Base-by-base conservation (phyloP, 2,329 filamentous ascomycete genomes). In the Ceratocystis lukuohia region DNA sequence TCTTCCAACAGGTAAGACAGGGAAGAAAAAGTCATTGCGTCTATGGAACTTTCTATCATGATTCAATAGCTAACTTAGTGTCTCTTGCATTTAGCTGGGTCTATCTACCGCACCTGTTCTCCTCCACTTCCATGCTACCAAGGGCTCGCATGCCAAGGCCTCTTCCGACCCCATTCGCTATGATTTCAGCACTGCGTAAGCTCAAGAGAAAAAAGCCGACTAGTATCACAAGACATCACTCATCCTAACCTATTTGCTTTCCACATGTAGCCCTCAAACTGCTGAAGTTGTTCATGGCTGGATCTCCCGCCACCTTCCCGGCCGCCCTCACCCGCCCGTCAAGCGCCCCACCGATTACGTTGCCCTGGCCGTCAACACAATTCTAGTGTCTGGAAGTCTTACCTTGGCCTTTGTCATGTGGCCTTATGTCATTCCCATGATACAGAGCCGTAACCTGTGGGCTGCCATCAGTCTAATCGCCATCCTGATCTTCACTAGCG, bases 91-190 rank as follows among this genome's bases (percentile, higher is more conserved):
- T 12, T 71, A 97, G 93, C 83, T 97, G 71, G 87, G 89, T 76
- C 85, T 99, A 53, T 90, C 96, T 85, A 96, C 93, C 61, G 94
- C 94, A 5, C 94, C 94, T 1, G 88, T 97, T 48, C 81, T 99
- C 56, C 79, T 96, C 57, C 79, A 96, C 70, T 97, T 94, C 80
- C 89, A 85, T 69, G 91, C 69, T 28, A 96, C 92, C 4, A 77
- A 81, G 66, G 94, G 94, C 20, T 88, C 89, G 30, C 83, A 91
- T 75, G 91, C 93, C 64, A 87, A 84, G 70, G 73, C 84, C 59
- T 84, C 88, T 66, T 76, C 79, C 64, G 83, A 88, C 17, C 90
- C 92, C 41, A 71, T 88, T 56, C 85, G 91, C 77, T 94, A 88
- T 74, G 93, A 97, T 75, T 97, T 99, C 73, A 87, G 82, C 48